phyloP scores from a whole-genome alignment of 129 eudicot genomes.

The Flaveria trinervia region DNA sequence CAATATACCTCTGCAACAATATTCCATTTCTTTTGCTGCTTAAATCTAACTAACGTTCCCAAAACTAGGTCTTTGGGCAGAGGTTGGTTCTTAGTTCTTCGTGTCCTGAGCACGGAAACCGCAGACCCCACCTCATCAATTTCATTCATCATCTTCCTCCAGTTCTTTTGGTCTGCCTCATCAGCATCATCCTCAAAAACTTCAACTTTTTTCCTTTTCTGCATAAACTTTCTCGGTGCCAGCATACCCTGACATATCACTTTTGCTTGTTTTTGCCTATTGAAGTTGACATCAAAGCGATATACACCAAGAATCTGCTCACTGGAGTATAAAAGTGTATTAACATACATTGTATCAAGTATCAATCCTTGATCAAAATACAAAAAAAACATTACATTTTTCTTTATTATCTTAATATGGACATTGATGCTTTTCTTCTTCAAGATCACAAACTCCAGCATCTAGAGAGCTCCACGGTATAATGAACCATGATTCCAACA shows the following conservation, averaged over 20 bases:
- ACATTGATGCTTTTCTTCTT: neutral
- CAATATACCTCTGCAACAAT: conserved; percentile 84
- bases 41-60: conserved; percentile 85
- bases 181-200: conserved; percentile 75
- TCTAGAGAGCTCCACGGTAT: conserved; percentile 1
- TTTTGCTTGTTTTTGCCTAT: conserved; percentile 48
- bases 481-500: neutral
- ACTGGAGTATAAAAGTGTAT: conserved; percentile 38
- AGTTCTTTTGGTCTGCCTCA: conserved; percentile 83
- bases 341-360: neutral
- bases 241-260: conserved; percentile 83
- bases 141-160: conserved; percentile 88
- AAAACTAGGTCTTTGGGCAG: conserved; percentile 79
- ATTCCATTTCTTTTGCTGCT: conserved; percentile 96
- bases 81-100: conserved; percentile 60
- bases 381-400: neutral
- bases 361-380: neutral
- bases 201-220: conserved; percentile 76
- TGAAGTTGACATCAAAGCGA: conserved; percentile 45
- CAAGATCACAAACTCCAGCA: neutral
- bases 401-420: neutral
- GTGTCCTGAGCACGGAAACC: conserved; percentile 62
- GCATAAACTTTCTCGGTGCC: conserved; percentile 93
- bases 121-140: conserved; percentile 85
- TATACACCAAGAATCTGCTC: conserved; percentile 47